A percentile compares a stretch with the other conserved stretches of the same genome.
Evolutionary conservation across 1,284 basidiomycete species (phyloP).

Genomic region (Xerocomus alliaceus): DNA sequence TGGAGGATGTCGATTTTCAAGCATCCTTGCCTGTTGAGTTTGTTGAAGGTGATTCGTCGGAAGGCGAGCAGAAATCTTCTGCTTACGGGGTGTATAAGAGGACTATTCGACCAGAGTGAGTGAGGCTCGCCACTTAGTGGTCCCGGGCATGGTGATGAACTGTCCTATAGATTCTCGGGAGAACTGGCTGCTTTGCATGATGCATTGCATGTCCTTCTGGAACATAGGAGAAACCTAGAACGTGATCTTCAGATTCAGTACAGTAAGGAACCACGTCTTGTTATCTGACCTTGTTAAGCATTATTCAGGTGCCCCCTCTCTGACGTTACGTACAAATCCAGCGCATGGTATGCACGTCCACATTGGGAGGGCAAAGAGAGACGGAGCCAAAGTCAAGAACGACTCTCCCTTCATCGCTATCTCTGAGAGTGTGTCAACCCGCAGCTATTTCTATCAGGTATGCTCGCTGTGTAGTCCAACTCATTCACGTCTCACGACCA

Average conservation of each 20-base stretch:
- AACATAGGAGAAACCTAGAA: slow-evolving; percentile 61
- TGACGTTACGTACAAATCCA: slow-evolving; percentile 72
- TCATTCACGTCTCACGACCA: slow-evolving; percentile 20
- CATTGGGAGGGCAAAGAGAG: slow-evolving; percentile 65
- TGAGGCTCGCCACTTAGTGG: slow-evolving; percentile 1
- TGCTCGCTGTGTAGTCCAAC: slow-evolving; percentile 8
- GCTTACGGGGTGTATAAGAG: slow-evolving; percentile 48
- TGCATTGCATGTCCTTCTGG: slow-evolving; percentile 53
- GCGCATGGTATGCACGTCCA: slow-evolving; percentile 79
- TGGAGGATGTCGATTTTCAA: slow-evolving; percentile 47
- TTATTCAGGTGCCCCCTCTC: slow-evolving; percentile 65
- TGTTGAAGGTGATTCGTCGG: slow-evolving; percentile 34
- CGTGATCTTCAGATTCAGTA: slow-evolving; percentile 58
- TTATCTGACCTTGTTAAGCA: slow-evolving; percentile 1
- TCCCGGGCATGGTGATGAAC: background rate
- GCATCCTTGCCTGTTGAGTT: slow-evolving; percentile 25
- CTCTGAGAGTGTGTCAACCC: slow-evolving; percentile 68
- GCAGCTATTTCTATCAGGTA: slow-evolving; percentile 75
- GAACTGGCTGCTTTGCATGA: slow-evolving; percentile 62
- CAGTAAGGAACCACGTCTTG: slow-evolving; percentile 46
- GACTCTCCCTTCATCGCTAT: slow-evolving; percentile 61
- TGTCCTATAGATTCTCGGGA: slow-evolving; percentile 67
- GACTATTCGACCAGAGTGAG: slow-evolving; percentile 76
- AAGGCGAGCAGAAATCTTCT: slow-evolving; percentile 25
- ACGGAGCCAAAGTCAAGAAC: slow-evolving; percentile 55